A percentile compares a stretch with the other conserved stretches of the same genome.
These are phyloP conservation scores for Mortierella alpina DNA, from an alignment of 192 early-diverging fungal genomes.

Conservation along the genomic window DNA sequence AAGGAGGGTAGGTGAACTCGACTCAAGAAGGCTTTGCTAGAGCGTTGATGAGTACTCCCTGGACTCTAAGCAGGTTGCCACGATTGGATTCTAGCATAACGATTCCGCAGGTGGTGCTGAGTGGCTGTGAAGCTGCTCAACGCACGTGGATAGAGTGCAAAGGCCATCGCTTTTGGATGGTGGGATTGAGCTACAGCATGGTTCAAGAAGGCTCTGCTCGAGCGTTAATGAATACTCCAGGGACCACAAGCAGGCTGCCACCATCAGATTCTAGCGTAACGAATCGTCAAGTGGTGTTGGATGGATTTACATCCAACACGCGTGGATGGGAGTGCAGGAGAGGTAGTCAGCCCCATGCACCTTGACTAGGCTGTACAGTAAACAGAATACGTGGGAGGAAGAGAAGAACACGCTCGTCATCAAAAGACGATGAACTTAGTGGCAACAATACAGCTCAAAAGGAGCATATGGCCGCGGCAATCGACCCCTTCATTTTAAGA, in stretches of 20 bases:
- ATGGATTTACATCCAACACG: conserved; percentile 37
- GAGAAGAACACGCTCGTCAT: no score
- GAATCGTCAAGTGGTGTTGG: conserved; percentile 32
- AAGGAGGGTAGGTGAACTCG: no score
- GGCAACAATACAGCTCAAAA: no score
- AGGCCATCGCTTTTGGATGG: conserved; percentile 22
- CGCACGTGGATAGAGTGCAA: conserved; percentile 32
- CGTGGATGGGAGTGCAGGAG: conserved; percentile 20
- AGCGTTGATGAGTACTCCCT: conserved; percentile 35
- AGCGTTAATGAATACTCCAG: conserved; percentile 14
- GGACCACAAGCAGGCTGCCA: conserved; percentile 23
- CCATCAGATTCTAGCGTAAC: conserved; percentile 22
- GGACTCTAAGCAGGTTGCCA: conserved; percentile 25
- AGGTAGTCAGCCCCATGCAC: conserved; percentile 45
- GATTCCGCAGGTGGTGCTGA: conserved; percentile 35
- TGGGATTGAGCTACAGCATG: conserved; percentile 38
- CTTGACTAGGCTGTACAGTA: conserved; percentile 9
- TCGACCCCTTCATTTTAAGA: no score
- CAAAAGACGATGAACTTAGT: no score
- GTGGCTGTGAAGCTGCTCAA: conserved; percentile 17
- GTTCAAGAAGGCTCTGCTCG: conserved; percentile 45
- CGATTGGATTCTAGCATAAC: conserved; percentile 30
- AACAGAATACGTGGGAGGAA: no score
- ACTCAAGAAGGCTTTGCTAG: conserved; percentile 34
- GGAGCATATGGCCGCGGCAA: no score